These are phyloP conservation scores for Claviceps sp. DNA, from an alignment of 2,329 filamentous ascomycete species.

Conservation along the genomic window DNA sequence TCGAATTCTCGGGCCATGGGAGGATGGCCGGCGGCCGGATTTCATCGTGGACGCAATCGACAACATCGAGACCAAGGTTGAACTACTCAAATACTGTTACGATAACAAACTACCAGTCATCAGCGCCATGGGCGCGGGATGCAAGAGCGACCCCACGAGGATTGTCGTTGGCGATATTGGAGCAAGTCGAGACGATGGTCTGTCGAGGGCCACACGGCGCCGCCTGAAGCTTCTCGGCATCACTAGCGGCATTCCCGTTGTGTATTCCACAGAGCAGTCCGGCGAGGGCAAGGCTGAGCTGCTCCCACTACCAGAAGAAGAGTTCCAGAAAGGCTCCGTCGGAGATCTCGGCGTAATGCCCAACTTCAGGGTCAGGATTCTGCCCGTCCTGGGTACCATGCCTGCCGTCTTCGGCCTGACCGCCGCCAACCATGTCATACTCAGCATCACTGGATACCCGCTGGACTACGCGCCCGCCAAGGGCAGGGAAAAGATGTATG, in stretches of 20 bases:
- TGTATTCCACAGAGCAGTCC: constrained; percentile 84
- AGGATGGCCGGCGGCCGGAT: constrained; percentile 51
- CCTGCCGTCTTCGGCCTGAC: constrained; percentile 90
- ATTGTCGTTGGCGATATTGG: constrained; percentile 89
- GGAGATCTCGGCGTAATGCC: constrained; percentile 78
- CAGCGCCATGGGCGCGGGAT: constrained; percentile 90
- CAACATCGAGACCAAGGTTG: constrained; percentile 95
- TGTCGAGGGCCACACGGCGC: constrained; percentile 73
- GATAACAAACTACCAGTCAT: constrained; percentile 68
- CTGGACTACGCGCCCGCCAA: constrained; percentile 73
- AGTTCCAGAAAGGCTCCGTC: constrained; percentile 74
- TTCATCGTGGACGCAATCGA: constrained; percentile 97
- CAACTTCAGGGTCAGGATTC: constrained; percentile 86
- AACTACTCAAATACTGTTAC: constrained; percentile 76
- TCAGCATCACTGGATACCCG: constrained; percentile 70
- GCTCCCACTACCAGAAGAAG: constrained; percentile 73
- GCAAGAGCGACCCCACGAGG: constrained; percentile 73
- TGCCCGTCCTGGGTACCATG: constrained; percentile 94
- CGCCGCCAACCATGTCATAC: constrained; percentile 83
- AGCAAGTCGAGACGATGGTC: constrained; percentile 70
- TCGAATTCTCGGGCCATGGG: constrained; percentile 54
- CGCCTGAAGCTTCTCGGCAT: constrained; percentile 67
- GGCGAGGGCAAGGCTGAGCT: constrained; percentile 85
- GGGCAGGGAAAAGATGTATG: constrained; percentile 81
- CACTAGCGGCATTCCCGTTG: constrained; percentile 73